Evolutionary conservation across 2,329 filamentous ascomycete species (phyloP), one percentile per base, ranked within the genome.

Genomic region (Amylocarpus encephaloides): DNA sequence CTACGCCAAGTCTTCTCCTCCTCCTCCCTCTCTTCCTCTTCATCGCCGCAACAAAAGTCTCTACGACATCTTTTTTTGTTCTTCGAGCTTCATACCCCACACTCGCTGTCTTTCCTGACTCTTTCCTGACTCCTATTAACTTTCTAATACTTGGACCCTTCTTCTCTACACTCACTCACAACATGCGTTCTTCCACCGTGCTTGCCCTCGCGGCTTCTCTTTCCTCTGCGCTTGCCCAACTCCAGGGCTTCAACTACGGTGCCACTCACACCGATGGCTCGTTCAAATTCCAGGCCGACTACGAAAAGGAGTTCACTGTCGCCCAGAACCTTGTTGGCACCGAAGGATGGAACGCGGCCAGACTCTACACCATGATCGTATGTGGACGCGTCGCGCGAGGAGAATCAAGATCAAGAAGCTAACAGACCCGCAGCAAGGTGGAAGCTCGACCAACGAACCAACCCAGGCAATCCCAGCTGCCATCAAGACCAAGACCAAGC

Each of bases 391-490:
- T 26, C 11, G 12, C 19, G 12, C n/a, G 11, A 10, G 7, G 18
- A 19, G 15, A 16, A 15, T 2, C 9, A 32, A 9, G 15, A 30
- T n/a, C 35, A 38, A 10, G 12, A 35, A 43, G 15, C 62, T 67
- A 43, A 68, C 53, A 50, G 13, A n/a, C 12, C 38, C 51, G 42
- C 54, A 77, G 73, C 85, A 89, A 76, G 78, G 70, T 22, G 82
- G 80, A 57, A 64, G 56, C 48, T 83, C 84, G 5, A 68, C 77
- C 56, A 83, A 77, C 69, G 75, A 75, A 29, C 76, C 81, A 60
- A 89, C 86, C 63, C 73, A 77, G 36, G 87, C 85, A 57, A 88
- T 95, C 55, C 85, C 85, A 38, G 90, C 90, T 39, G 90, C 89
- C 62, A 89, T 95, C 68, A 33, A 29, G 78, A 77, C 59, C 88